These are phyloP conservation scores for Cyberlindnera suaveolens DNA, from an alignment of 805 yeast species.

Conservation along the genomic window DNA sequence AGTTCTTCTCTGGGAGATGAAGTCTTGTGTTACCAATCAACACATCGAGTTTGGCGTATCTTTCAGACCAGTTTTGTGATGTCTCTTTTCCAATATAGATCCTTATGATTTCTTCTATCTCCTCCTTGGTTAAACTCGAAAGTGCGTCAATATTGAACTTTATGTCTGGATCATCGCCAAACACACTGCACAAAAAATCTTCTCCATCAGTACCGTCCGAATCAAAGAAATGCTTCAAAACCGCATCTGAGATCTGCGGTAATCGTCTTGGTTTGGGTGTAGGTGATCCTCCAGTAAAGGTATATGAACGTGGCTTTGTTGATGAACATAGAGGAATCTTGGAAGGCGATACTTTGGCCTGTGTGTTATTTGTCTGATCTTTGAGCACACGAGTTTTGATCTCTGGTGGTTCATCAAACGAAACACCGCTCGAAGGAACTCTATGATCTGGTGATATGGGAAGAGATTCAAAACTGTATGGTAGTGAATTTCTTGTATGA, in stretches of 20 bases:
- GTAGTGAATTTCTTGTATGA: too few relatives aligned
- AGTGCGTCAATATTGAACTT: constrained; percentile 3
- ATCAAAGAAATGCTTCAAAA: constrained; percentile 4
- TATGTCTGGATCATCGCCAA: constrained; percentile 18
- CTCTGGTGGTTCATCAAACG: neutral
- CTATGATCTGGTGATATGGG: neutral
- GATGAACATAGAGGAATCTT: neutral
- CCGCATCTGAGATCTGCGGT: constrained; percentile 2
- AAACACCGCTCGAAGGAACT: neutral
- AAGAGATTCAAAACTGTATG: too few relatives aligned
- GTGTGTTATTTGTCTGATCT: neutral
- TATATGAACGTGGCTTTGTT: neutral
- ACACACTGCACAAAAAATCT: constrained; percentile 10
- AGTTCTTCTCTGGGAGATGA: constrained; percentile 9
- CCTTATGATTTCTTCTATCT: constrained; percentile 8
- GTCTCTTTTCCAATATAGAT: constrained; percentile 15
- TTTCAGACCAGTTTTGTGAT: constrained; percentile 18
- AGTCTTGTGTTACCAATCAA: constrained; percentile 18
- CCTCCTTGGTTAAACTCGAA: constrained; percentile 1
- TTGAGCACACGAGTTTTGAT: neutral
- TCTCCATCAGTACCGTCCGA: constrained; percentile 4
- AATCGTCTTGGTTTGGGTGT: neutral
- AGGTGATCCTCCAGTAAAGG: neutral
- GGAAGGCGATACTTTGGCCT: neutral
- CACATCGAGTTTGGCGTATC: constrained; percentile 12